Conservation (phyloP, 1,139 yeast species). For the Kodamaea sp. region DNA sequence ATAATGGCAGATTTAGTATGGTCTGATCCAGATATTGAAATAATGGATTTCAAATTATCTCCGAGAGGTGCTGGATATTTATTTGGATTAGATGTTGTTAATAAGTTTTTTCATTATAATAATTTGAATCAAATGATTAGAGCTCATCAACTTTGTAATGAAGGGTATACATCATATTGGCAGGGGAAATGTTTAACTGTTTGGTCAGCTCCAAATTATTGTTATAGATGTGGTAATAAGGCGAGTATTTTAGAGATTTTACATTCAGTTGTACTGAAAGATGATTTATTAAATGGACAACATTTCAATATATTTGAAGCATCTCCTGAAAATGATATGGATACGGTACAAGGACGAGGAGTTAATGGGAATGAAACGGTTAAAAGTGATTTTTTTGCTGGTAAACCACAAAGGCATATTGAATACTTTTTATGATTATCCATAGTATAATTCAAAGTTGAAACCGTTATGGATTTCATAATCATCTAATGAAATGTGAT, state of each 20-base stretch:
- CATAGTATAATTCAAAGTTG: constrained; percentile 77
- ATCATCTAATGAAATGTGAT: constrained; percentile 86
- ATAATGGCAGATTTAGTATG: constrained; percentile 99
- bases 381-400: constrained; percentile 21
- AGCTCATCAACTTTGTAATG: constrained; percentile 96
- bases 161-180: constrained; percentile 91
- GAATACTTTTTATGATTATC: constrained; percentile 32
- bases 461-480: constrained; percentile 92
- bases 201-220: constrained; percentile 98
- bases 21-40: constrained; percentile 95
- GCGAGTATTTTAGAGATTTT: constrained; percentile 85
- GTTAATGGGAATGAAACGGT: constrained; percentile 30
- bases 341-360: constrained; percentile 39
- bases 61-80: constrained; percentile 98
- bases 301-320: constrained; percentile 94
- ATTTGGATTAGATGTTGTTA: constrained; percentile 87
- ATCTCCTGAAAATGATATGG: constrained; percentile 77
- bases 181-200: constrained; percentile 89
- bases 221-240: constrained; percentile 94
- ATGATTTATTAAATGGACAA: constrained; percentile 43
- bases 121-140: constrained; percentile 76
- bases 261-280: constrained; percentile 25
- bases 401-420: constrained; percentile 20
- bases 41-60: constrained; percentile 78
- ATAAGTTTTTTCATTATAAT: constrained; percentile 78